Evolutionary conservation across 352 stramenopile genomes (phyloP).

Genomic region (Phytopythium cucurbitacearum): DNA sequence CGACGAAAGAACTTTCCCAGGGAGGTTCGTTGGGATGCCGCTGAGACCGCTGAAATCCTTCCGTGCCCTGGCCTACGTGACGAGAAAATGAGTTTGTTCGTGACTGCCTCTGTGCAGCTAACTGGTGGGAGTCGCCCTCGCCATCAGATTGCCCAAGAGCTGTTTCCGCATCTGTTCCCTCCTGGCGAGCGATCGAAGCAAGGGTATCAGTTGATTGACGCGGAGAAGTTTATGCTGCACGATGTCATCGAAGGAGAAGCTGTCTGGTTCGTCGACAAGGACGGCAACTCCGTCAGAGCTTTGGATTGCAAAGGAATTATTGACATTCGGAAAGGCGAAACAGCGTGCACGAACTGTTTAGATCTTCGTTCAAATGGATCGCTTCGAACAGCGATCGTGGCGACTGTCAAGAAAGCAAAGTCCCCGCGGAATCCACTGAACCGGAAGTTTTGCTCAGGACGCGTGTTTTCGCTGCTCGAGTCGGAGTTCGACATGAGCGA

Average conservation of each 20-base stretch:
- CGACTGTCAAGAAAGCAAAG: constrained; percentile 34
- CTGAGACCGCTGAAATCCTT: constrained; percentile 27
- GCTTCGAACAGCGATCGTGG: constrained; percentile 34
- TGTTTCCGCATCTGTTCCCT: constrained; percentile 62
- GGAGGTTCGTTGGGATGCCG: constrained; percentile 54
- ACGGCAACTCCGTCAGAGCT: constrained; percentile 62
- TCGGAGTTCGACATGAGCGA: constrained; percentile 54
- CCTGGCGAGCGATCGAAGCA: constrained; percentile 16
- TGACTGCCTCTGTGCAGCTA: constrained; percentile 48
- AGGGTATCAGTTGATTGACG: constrained; percentile 32
- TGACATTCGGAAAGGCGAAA: constrained; percentile 30
- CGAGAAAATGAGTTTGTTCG: constrained; percentile 47
- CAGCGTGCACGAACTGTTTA: constrained; percentile 37
- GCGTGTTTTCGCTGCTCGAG: constrained; percentile 48
- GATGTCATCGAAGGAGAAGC: constrained; percentile 70
- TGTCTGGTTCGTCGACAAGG: constrained; percentile 79
- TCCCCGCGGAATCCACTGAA: constrained; percentile 45
- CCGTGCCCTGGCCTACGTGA: constrained; percentile 68
- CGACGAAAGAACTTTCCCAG: constrained; percentile 36
- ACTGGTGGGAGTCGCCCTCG: constrained; percentile 60
- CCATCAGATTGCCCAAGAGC: constrained; percentile 60
- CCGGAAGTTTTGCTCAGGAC: constrained; percentile 48
- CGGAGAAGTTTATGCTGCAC: constrained; percentile 62
- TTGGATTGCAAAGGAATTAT: constrained; percentile 59
- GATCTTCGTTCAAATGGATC: constrained; percentile 46